A percentile compares a stretch with the other conserved stretches of the same genome.
Conservation (phyloP, 73 alveolate genomes). For the Tetrahymena borealis region DNA sequence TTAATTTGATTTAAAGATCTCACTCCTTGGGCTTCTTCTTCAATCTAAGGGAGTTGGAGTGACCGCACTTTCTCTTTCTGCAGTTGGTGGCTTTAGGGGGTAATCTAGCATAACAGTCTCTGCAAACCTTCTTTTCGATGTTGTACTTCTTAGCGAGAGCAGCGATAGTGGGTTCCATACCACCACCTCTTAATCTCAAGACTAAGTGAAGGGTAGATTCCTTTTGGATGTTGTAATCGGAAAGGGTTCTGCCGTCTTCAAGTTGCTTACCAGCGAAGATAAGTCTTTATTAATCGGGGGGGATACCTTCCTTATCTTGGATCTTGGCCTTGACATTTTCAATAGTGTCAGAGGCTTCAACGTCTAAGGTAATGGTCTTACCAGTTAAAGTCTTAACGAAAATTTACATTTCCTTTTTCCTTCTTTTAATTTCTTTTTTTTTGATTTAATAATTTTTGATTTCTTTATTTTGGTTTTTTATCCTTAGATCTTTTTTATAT, state of each 20-base stretch:
- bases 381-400: constrained; percentile 58
- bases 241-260: constrained; percentile 59
- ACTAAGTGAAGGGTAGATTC: constrained; percentile 67
- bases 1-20: constrained; percentile 1
- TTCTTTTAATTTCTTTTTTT: constrained; percentile 18
- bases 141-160: constrained; percentile 49
- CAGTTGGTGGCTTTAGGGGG: constrained; percentile 97
- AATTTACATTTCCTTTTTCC: constrained; percentile 44
- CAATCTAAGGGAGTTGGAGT: constrained; percentile 92
- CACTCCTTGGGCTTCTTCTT: constrained; percentile 95
- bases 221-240: constrained; percentile 57
- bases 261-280: constrained; percentile 60
- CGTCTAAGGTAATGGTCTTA: constrained; percentile 61
- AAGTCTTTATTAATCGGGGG: constrained; percentile 62
- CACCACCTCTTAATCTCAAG: constrained; percentile 61
- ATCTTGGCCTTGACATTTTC: constrained; percentile 59
- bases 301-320: constrained; percentile 67
- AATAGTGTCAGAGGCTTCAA: constrained; percentile 56
- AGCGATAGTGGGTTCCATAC: constrained; percentile 54
- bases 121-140: constrained; percentile 49
- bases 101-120: constrained; percentile 67
- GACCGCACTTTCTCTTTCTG: constrained; percentile 98
- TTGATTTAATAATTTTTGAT: background rate
- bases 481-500: background rate
- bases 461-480: background rate